Conservation (phyloP, 2,329 filamentous ascomycete species). For the Scedosporium boydii region DNA sequence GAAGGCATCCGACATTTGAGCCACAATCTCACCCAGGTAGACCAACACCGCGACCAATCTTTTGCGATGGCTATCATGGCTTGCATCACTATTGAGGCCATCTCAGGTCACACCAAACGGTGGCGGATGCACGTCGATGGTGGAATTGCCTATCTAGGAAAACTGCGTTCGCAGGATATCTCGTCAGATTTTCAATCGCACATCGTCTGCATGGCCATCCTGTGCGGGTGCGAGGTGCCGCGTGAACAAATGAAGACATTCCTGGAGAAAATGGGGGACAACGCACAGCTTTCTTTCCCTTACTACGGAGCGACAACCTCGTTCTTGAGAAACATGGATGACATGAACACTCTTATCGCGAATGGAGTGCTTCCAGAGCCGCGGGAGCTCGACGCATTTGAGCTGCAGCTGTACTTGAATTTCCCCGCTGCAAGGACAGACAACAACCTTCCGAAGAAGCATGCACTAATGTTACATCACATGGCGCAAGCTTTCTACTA, state of each 20-base stretch:
- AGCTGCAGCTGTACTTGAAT: slow-evolving; percentile 20
- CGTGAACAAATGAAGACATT: slow-evolving; percentile 11
- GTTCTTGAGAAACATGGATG: slow-evolving; percentile 11
- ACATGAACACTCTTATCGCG: slow-evolving; percentile 13
- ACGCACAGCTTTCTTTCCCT: slow-evolving; percentile 13
- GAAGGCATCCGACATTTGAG: slow-evolving; percentile 15
- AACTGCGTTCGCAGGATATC: slow-evolving; percentile 10
- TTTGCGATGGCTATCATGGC: slow-evolving; percentile 31
- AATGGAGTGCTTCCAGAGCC: slow-evolving; percentile 7
- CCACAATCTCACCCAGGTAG: slow-evolving; percentile 12
- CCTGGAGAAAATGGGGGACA: slow-evolving; percentile 7
- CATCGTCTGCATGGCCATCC: slow-evolving; percentile 15
- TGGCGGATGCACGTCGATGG: slow-evolving; percentile 16
- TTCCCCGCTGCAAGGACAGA: slow-evolving; percentile 8
- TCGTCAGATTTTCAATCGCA: slow-evolving; percentile 13
- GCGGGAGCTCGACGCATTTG: slow-evolving; percentile 18
- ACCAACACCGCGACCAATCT: slow-evolving; percentile 18
- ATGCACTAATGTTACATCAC: slow-evolving; percentile 15
- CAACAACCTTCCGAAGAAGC: slow-evolving; percentile 4
- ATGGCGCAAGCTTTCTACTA: slow-evolving; percentile 23
- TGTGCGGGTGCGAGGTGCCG: slow-evolving; percentile 13
- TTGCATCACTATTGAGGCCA: slow-evolving; percentile 19
- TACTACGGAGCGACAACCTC: slow-evolving; percentile 14
- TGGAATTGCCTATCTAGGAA: slow-evolving; percentile 14
- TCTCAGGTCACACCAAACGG: slow-evolving; percentile 14